Percentiles rank a stretch among this genome's conserved stretches.
phyloP scores from a whole-genome alignment of 2,329 filamentous ascomycete genomes.

The Periconia sp. region DNA sequence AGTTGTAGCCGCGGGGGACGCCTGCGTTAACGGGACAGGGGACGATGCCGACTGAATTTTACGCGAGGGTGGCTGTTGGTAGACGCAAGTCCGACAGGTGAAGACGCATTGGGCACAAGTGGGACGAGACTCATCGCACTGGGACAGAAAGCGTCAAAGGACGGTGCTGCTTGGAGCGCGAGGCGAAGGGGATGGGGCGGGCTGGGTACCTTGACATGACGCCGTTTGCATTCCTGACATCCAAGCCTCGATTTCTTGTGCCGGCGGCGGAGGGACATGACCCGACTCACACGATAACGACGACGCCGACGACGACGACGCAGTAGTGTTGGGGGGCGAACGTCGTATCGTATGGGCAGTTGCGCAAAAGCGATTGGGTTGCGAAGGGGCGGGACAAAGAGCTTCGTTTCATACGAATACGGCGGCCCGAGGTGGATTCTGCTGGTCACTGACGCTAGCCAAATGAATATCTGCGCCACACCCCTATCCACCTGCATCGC shows the following conservation, averaged over 20 bases:
- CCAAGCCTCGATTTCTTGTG: constrained; percentile 29
- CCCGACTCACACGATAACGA: too few relatives aligned
- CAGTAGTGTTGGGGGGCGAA: too few relatives aligned
- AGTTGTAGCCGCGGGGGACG: background rate
- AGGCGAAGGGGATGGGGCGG: background rate
- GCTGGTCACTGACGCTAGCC: too few relatives aligned
- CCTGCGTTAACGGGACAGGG: constrained; percentile 7
- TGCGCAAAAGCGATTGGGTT: too few relatives aligned
- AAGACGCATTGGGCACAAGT: constrained; percentile 22
- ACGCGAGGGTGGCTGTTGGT: constrained; percentile 8
- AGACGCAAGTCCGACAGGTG: constrained; percentile 20
- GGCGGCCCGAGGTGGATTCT: too few relatives aligned
- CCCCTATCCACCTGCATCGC: too few relatives aligned
- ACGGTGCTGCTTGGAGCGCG: constrained; percentile 1
- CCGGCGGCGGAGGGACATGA: constrained; percentile 13
- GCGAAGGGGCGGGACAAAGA: too few relatives aligned
- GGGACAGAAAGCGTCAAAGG: background rate
- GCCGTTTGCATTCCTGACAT: constrained; percentile 27
- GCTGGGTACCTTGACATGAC: constrained; percentile 26
- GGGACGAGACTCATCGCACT: constrained; percentile 27
- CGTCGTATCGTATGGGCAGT: too few relatives aligned
- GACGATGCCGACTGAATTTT: constrained; percentile 3
- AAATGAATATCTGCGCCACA: too few relatives aligned
- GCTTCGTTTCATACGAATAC: too few relatives aligned
- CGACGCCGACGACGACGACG: too few relatives aligned